These are phyloP conservation scores for Angomonas deanei DNA, from an alignment of 208 protist species.

Conservation along the genomic window DNA sequence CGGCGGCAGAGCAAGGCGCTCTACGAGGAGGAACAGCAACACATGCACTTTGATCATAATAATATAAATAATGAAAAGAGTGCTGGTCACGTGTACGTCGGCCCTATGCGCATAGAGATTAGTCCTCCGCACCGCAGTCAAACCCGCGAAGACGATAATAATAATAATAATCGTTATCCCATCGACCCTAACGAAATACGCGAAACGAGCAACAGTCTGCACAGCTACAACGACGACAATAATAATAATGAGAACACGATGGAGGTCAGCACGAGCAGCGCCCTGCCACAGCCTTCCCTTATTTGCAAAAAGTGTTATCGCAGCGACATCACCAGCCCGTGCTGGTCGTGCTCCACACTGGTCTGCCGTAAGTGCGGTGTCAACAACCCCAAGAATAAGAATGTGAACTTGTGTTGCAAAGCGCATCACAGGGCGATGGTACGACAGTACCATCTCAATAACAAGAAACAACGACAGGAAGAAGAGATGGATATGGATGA, in stretches of 20 bases:
- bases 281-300: constrained; percentile 15
- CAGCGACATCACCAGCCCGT: constrained; percentile 35
- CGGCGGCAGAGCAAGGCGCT: not conserved
- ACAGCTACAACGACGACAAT: not conserved
- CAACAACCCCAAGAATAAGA: not conserved
- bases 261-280: not conserved
- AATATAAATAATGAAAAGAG: not conserved
- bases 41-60: not conserved
- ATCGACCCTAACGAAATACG: not conserved
- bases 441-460: constrained; percentile 7
- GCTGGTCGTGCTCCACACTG: constrained; percentile 33
- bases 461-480: not conserved
- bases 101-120: not conserved
- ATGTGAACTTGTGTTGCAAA: constrained; percentile 16
- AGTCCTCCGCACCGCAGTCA: not conserved
- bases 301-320: constrained; percentile 38
- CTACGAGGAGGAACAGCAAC: not conserved
- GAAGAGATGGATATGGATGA: not conserved
- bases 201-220: not conserved
- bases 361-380: constrained; percentile 57
- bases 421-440: constrained; percentile 27
- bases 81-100: not conserved
- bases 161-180: constrained; percentile 1
- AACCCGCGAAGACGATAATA: constrained; percentile 1
- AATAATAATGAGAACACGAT: constrained; percentile 2